These are phyloP conservation scores for Blastobotrys niveus DNA, from an alignment of 1,139 yeast species.

Conservation along the genomic window DNA sequence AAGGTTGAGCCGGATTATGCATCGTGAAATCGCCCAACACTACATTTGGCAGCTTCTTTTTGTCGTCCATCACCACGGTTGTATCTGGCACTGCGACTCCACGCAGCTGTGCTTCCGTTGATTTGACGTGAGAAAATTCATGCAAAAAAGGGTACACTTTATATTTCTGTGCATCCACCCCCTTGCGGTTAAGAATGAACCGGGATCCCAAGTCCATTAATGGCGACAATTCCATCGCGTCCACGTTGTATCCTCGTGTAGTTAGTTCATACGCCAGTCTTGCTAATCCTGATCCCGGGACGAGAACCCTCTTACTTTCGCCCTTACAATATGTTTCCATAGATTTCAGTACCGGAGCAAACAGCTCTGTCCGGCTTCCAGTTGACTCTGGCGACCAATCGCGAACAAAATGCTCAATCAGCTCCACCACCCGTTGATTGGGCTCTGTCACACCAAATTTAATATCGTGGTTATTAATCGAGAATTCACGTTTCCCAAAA, in stretches of 20 bases:
- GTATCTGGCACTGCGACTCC: slow-evolving; percentile 33
- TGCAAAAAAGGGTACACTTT: slow-evolving; percentile 57
- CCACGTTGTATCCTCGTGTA: slow-evolving; percentile 43
- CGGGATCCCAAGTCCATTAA: slow-evolving; percentile 55
- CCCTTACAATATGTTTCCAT: slow-evolving; percentile 33
- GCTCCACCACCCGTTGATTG: slow-evolving; percentile 58
- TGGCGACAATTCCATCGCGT: slow-evolving; percentile 67
- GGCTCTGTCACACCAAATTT: slow-evolving; percentile 24
- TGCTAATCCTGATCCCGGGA: slow-evolving; percentile 82
- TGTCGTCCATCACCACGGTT: slow-evolving; percentile 30
- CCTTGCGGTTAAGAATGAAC: not conserved
- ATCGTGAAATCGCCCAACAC: slow-evolving; percentile 59
- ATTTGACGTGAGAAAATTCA: slow-evolving; percentile 62
- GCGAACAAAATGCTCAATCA: slow-evolving; percentile 64
- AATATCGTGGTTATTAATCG: slow-evolving; percentile 41
- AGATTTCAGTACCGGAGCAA: slow-evolving; percentile 43
- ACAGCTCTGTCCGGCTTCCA: slow-evolving; percentile 48
- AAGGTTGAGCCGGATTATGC: slow-evolving; percentile 14
- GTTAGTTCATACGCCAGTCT: slow-evolving; percentile 62
- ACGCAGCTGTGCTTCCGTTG: slow-evolving; percentile 48
- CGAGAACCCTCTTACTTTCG: slow-evolving; percentile 40
- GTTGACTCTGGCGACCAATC: slow-evolving; percentile 57
- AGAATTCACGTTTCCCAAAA: slow-evolving; percentile 31
- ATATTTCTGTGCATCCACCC: not conserved
- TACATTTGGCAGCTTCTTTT: slow-evolving; percentile 34